phyloP scores from a whole-genome alignment of 2,329 filamentous ascomycete species.

The Sporothrix pallida region DNA sequence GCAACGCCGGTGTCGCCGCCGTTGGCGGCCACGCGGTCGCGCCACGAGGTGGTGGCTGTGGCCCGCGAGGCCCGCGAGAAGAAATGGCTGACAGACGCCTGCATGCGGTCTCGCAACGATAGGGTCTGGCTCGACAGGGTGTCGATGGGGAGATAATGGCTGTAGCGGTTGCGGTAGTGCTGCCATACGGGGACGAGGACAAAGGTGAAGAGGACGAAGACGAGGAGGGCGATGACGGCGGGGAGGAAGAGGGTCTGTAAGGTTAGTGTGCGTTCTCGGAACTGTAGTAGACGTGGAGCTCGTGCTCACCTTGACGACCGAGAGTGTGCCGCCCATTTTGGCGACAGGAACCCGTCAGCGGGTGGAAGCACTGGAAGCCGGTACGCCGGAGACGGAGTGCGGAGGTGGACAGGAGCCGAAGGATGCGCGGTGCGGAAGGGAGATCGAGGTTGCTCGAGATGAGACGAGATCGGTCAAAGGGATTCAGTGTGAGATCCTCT shows the following conservation, averaged over 20 bases:
- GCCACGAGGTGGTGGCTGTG: conserved; percentile 53
- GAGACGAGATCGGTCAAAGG: neutral
- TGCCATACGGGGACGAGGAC: conserved; percentile 71
- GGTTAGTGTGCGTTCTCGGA: neutral
- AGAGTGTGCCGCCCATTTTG: conserved; percentile 47
- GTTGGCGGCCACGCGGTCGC: conserved; percentile 50
- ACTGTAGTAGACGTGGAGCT: neutral
- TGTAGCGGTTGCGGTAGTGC: conserved; percentile 71
- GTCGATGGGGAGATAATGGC: conserved; percentile 74
- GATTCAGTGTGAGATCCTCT: neutral
- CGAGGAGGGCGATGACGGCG: conserved; percentile 69
- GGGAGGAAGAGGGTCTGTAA: conserved; percentile 71
- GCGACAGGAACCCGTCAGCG: neutral
- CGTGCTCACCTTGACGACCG: conserved; percentile 48
- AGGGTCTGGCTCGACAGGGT: conserved; percentile 63
- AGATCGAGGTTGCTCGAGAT: neutral
- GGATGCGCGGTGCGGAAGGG: neutral
- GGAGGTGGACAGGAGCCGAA: neutral
- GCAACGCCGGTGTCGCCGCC: conserved; percentile 42
- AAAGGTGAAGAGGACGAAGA: conserved; percentile 71
- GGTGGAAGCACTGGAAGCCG: neutral
- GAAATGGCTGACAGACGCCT: conserved; percentile 49
- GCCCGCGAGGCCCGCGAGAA: conserved; percentile 44
- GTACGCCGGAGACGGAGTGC: neutral
- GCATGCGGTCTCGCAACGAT: conserved; percentile 59